These are phyloP conservation scores for Antrodiella citrinella DNA, from an alignment of 768 basidiomycete genomes.

Conservation along the genomic window DNA sequence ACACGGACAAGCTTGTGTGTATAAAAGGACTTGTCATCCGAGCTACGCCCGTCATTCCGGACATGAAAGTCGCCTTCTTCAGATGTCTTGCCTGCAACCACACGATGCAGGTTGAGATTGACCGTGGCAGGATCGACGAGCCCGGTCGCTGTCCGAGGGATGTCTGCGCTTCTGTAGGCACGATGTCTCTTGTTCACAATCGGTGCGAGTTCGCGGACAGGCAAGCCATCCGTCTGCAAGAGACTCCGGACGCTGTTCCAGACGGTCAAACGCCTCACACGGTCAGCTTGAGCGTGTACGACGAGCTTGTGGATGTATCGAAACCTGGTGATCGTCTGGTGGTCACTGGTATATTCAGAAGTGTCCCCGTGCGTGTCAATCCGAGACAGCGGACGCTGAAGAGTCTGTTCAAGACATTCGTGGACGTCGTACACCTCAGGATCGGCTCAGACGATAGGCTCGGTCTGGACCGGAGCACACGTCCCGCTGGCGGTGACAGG, in stretches of 20 bases:
- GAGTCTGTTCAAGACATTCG: slow-evolving; percentile 93
- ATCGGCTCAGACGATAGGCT: slow-evolving; percentile 58
- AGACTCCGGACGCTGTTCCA: slow-evolving; percentile 95
- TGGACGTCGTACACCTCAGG: slow-evolving; percentile 91
- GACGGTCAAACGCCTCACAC: slow-evolving; percentile 99
- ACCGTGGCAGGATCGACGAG: slow-evolving; percentile 96
- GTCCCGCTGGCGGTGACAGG: slow-evolving; percentile 60
- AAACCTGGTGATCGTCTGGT: slow-evolving; percentile 93
- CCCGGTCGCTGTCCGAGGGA: slow-evolving; percentile 89
- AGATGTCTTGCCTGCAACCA: slow-evolving; percentile 93
- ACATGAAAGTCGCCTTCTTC: slow-evolving; percentile 99
- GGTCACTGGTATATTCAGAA: slow-evolving; percentile 91
- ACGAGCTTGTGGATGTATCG: slow-evolving; percentile 92
- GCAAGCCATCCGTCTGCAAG: slow-evolving; percentile 92
- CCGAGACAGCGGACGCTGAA: slow-evolving; percentile 87
- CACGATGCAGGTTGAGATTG: slow-evolving; percentile 95
- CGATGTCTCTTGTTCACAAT: slow-evolving; percentile 95
- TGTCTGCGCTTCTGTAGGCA: slow-evolving; percentile 79
- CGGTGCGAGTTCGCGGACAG: slow-evolving; percentile 94
- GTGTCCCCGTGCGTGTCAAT: slow-evolving; percentile 92
- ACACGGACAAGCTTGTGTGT: slow-evolving; percentile 94
- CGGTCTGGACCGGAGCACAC: slow-evolving; percentile 72
- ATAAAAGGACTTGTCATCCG: slow-evolving; percentile 98
- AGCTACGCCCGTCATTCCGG: slow-evolving; percentile 94
- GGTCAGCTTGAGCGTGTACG: slow-evolving; percentile 94